Conservation (phyloP, 345 rosid genomes). For the Durio zibethinus region DNA sequence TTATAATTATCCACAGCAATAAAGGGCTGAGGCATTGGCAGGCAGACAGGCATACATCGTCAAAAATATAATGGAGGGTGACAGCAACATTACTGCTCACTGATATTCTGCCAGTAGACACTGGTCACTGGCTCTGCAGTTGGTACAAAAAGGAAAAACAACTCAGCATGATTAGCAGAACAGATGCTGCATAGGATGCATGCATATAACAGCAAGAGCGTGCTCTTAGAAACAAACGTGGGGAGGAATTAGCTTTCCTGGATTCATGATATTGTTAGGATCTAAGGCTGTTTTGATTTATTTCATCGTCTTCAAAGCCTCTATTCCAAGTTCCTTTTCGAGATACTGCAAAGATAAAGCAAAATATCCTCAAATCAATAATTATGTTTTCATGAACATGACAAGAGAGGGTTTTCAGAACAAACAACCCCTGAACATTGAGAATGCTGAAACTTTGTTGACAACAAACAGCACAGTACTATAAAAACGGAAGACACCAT, state of each 20-base stretch:
- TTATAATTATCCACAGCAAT: background rate
- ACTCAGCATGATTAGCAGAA: background rate
- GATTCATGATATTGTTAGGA: slow-evolving; percentile 91
- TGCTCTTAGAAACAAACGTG: slow-evolving; percentile 61
- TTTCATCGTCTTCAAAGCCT: slow-evolving; percentile 80
- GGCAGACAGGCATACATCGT: background rate
- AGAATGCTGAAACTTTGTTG: background rate
- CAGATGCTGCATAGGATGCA: background rate
- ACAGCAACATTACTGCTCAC: background rate
- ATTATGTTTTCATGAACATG: background rate
- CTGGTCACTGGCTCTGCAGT: background rate
- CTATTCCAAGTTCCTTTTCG: slow-evolving; percentile 81
- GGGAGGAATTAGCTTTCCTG: slow-evolving; percentile 92
- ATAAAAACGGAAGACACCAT: background rate
- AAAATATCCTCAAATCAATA: background rate
- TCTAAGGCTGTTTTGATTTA: slow-evolving; percentile 71
- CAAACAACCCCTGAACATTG: background rate
- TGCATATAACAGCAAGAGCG: background rate
- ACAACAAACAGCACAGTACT: background rate
- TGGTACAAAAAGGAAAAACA: background rate
- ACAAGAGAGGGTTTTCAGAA: background rate
- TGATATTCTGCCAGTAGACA: background rate
- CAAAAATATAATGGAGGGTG: background rate
- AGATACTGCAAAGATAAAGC: slow-evolving; percentile 52
- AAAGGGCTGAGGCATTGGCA: background rate